These are phyloP conservation scores for Fragilaria radians DNA, from an alignment of 108 stramenopile genomes.

Conservation along the genomic window DNA sequence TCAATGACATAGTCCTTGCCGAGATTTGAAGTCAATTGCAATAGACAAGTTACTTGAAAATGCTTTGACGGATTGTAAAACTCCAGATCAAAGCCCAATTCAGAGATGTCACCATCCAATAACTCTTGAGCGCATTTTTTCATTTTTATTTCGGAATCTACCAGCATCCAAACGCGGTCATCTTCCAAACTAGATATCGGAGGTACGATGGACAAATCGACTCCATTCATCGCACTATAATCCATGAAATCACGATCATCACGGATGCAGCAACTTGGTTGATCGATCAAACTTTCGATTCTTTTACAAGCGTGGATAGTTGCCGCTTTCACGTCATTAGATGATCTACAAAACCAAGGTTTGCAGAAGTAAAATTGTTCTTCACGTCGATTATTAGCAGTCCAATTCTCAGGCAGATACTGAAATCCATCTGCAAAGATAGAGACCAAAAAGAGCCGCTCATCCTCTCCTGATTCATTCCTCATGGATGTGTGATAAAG, in stretches of 20 bases:
- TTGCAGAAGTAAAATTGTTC: conserved; percentile 19
- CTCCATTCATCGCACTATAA: conserved; percentile 23
- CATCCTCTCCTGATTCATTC: conserved; percentile 17
- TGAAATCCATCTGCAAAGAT: conserved; percentile 53
- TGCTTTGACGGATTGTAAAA: conserved; percentile 50
- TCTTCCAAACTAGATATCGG: conserved; percentile 11
- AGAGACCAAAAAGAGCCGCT: conserved; percentile 43
- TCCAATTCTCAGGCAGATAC: conserved; percentile 16
- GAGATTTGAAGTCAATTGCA: conserved; percentile 60
- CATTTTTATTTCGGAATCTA: conserved; percentile 61
- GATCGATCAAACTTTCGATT: conserved; percentile 33
- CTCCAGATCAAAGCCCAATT: conserved; percentile 83
- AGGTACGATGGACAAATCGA: conserved; percentile 41
- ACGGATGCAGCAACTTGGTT: conserved; percentile 34
- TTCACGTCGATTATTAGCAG: conserved; percentile 1
- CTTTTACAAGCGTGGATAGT: conserved; percentile 20
- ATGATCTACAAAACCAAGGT: conserved; percentile 57
- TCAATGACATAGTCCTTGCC: conserved; percentile 78
- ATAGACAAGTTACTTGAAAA: conserved; percentile 51
- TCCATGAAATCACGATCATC: conserved; percentile 43
- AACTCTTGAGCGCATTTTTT: conserved; percentile 51
- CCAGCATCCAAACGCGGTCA: conserved; percentile 37
- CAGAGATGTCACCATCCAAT: conserved; percentile 15
- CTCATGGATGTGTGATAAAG: conserved; percentile 53
- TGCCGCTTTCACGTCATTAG: conserved; percentile 13